These are phyloP conservation scores for Tremella mesenterica DNA, from an alignment of 768 basidiomycete species.

Conservation along the genomic window DNA sequence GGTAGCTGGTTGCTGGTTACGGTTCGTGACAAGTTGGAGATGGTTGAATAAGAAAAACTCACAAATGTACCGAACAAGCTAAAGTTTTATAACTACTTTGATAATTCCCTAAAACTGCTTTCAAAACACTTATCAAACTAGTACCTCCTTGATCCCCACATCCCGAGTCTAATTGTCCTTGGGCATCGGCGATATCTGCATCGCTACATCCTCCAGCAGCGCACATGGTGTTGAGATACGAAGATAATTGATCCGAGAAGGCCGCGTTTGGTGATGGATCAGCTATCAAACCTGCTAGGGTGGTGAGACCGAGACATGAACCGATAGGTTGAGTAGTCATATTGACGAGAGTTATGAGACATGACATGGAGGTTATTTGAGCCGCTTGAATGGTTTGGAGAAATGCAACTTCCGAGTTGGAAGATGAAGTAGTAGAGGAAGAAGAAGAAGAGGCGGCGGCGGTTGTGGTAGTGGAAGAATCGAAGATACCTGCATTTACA, in stretches of 20 bases:
- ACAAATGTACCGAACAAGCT: constrained; percentile 40
- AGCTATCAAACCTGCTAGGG: constrained; percentile 26
- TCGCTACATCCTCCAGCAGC: constrained; percentile 14
- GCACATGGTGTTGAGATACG: constrained; percentile 30
- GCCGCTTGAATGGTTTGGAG: constrained; percentile 32
- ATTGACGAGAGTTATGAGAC: constrained; percentile 41
- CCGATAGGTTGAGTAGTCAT: constrained; percentile 35
- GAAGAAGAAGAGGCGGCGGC: constrained; percentile 5
- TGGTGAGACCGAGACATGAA: constrained; percentile 30
- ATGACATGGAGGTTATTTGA: constrained; percentile 32
- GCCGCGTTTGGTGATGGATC: constrained; percentile 9
- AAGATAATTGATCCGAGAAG: constrained; percentile 31
- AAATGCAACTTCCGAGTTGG: constrained; percentile 22
- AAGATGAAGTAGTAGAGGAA: constrained; percentile 1
- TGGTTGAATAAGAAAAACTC: constrained; percentile 9
- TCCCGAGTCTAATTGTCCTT: constrained; percentile 12
- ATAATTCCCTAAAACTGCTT: constrained; percentile 29
- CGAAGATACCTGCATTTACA: no score
- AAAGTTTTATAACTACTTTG: constrained; percentile 31
- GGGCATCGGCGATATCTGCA: constrained; percentile 20
- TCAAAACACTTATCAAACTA: constrained; percentile 22
- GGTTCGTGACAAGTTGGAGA: background rate
- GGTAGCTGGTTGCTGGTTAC: background rate
- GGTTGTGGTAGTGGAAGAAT: background rate
- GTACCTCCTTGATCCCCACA: constrained; percentile 17